phyloP scores from a whole-genome alignment of 345 rosid species.

The Trapa bicornis region DNA sequence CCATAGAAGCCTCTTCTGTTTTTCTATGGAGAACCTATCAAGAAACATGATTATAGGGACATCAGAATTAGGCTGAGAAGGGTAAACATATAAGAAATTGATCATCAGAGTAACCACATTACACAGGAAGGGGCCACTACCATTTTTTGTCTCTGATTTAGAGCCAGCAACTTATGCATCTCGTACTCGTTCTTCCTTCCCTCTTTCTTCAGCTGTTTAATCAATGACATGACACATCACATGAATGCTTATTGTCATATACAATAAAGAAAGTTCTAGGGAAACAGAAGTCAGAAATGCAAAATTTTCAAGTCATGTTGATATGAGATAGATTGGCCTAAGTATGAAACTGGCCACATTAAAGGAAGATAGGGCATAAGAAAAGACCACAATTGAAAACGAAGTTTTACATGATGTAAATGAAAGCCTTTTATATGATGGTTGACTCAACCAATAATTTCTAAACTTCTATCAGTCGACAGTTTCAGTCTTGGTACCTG shows the following conservation, averaged over 20 bases:
- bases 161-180: conserved; percentile 90
- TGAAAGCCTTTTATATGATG: not conserved
- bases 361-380: not conserved
- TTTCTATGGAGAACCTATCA: conserved; percentile 88
- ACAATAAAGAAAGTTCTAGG: not conserved
- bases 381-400: not conserved
- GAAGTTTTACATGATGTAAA: not conserved
- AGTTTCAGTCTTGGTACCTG: conserved; percentile 35
- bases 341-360: not conserved
- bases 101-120: conserved; percentile 2
- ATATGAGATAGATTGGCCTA: not conserved
- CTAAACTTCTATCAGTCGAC: not conserved
- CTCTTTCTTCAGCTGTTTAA: conserved; percentile 75
- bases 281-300: not conserved
- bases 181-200: conserved; percentile 93
- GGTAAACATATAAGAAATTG: not conserved
- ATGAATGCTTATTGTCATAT: not conserved
- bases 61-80: not conserved
- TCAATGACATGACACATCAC: not conserved
- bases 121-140: conserved; percentile 20
- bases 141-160: conserved; percentile 95
- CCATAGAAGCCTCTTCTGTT: conserved; percentile 95
- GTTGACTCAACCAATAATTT: not conserved
- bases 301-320: not conserved
- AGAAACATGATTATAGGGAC: conserved; percentile 2